Base-by-base conservation (phyloP, 2,329 filamentous ascomycete species). In the Tothia fuscella region DNA sequence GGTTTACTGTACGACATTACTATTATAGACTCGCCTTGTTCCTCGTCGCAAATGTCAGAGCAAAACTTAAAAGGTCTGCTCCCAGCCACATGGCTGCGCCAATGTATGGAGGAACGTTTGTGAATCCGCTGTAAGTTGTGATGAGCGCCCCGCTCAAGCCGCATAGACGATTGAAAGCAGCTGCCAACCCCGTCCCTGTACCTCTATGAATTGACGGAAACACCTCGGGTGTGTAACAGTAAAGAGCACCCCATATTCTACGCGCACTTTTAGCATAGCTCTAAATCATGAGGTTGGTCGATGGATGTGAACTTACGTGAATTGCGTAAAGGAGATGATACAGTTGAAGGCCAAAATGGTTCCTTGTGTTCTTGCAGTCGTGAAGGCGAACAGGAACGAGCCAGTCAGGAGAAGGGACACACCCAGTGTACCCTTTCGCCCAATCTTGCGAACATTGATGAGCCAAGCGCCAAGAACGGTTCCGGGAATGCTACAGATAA, bases 371-470 rank as follows among this genome's bases (percentile, higher is more conserved):
- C 68, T 64, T 13, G 86, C 77, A 33, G 74, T 68, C 0, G 81
- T 85, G 57, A 84, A 86, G 3, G 72, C 77, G 52, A 86, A 85
- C 63, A 86, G 82, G 58, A 86, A 82, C 3, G 66, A 66, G 66
- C 79, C 74, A n/a, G 77, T 82, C 26, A 78, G 51, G 5, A 83
- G 56, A 0, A 80, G 77, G 2, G 80, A 79, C 33, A 78, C 66
- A 4, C 66, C 66, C 71, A 80, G 76, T n/a, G 76, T 79, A 51
- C 80, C 78, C 43, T 68, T 67, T 31, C 80, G 67, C 3, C 78
- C 79, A 46, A 80, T 66, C 20, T 73, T 54, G 43, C 47, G 51
- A 16, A 57, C 63, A 2, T 64, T 63, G 46, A 76, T 71, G 55
- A 76, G 80, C 66, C 85, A 69, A 53, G 68, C 74, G 0, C 75